Conservation (phyloP, 2,329 filamentous ascomycete species). For the Hortaea werneckii region DNA sequence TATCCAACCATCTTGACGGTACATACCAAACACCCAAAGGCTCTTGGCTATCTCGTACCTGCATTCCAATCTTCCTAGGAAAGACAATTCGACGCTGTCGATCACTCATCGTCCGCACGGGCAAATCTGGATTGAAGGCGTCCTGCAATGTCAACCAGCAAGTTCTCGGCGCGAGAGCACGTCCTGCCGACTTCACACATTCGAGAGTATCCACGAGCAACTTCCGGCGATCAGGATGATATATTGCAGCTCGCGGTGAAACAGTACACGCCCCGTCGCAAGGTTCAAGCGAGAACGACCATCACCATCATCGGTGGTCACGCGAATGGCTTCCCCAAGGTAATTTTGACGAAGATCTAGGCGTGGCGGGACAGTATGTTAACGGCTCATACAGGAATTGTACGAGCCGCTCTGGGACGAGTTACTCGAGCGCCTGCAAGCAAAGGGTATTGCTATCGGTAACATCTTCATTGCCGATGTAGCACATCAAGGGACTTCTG, state of each 20-base stretch:
- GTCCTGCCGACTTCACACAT: conserved; percentile 65
- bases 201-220: conserved; percentile 68
- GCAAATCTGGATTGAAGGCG: not conserved
- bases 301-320: conserved; percentile 79
- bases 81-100: not conserved
- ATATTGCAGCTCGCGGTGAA: conserved; percentile 66
- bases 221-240: conserved; percentile 63
- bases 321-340: conserved; percentile 89
- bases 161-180: conserved; percentile 64
- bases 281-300: conserved; percentile 60
- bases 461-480: conserved; percentile 85
- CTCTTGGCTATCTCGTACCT: too few relatives aligned
- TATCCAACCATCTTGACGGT: not conserved
- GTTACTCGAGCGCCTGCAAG: conserved; percentile 49
- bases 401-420: conserved; percentile 92
- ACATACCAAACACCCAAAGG: not conserved
- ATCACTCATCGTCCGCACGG: not conserved
- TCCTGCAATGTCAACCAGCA: conserved; percentile 16
- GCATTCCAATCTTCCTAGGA: not conserved
- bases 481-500: conserved; percentile 73
- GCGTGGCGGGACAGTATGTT: not conserved
- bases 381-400: conserved; percentile 51
- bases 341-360: conserved; percentile 20
- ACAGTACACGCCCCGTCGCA: conserved; percentile 73
- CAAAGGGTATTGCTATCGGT: conserved; percentile 58